Percentiles rank a stretch among this genome's conserved stretches.
Evolutionary conservation across 495 filamentous ascomycete genomes (phyloP).

Genomic region (Penicillium desertorum): DNA sequence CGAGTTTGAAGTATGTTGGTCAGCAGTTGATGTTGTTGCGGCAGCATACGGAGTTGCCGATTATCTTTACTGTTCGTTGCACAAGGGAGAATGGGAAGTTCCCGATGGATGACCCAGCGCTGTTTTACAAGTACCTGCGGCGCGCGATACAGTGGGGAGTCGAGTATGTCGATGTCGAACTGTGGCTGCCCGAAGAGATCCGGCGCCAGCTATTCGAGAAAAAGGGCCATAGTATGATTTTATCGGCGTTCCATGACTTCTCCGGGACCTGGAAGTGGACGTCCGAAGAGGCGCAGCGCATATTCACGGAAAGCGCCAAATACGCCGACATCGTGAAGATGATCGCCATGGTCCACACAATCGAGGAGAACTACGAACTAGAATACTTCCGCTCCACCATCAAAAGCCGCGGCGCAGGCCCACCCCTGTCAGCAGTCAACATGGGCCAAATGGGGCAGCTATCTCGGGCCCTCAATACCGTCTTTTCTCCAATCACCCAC

Average conservation of each 20-base stretch:
- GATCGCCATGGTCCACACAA: slow-evolving; percentile 75
- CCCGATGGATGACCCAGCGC: slow-evolving; percentile 71
- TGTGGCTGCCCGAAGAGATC: slow-evolving; percentile 79
- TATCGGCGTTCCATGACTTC: slow-evolving; percentile 86
- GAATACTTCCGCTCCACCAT: slow-evolving; percentile 84
- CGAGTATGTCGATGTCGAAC: slow-evolving; percentile 83
- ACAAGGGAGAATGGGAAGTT: slow-evolving; percentile 78
- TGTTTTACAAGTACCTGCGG: slow-evolving; percentile 75
- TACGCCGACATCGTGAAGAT: slow-evolving; percentile 87
- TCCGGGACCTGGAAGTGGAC: slow-evolving; percentile 81
- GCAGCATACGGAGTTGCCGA: slow-evolving; percentile 79
- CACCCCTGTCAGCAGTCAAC: slow-evolving; percentile 77
- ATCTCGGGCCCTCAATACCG: slow-evolving; percentile 74
- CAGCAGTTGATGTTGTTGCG: slow-evolving; percentile 80
- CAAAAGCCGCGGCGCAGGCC: slow-evolving; percentile 60
- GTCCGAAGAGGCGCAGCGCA: slow-evolving; percentile 61
- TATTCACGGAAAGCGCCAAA: slow-evolving; percentile 66
- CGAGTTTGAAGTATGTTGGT: slow-evolving; percentile 78
- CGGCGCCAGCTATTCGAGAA: slow-evolving; percentile 62
- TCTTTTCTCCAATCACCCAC: slow-evolving; percentile 85
- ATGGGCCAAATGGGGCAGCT: slow-evolving; percentile 83
- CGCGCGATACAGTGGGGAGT: slow-evolving; percentile 82
- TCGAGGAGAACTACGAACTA: slow-evolving; percentile 81
- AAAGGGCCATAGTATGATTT: slow-evolving; percentile 74
- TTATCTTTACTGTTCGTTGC: slow-evolving; percentile 82